These are phyloP conservation scores for Arbutus unedo DNA, from an alignment of 148 eudicot species.

Conservation along the genomic window DNA sequence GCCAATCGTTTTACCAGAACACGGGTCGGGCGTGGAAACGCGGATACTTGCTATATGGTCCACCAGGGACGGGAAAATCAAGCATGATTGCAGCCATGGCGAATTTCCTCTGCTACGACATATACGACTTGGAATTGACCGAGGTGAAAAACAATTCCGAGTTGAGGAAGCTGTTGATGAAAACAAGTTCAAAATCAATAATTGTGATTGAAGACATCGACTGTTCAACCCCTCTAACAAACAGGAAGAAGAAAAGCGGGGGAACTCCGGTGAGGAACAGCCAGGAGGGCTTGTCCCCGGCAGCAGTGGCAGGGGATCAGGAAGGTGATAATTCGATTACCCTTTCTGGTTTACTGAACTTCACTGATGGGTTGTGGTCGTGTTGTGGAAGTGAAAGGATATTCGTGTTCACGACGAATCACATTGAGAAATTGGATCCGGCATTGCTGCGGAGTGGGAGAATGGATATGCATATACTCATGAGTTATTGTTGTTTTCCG, in stretches of 20 bases:
- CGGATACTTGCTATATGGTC: constrained; percentile 78
- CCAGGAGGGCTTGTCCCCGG: background rate
- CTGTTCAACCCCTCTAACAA: constrained; percentile 63
- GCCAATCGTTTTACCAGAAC: constrained; percentile 62
- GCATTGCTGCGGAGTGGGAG: constrained; percentile 86
- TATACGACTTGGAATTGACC: constrained; percentile 80
- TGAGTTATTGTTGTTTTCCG: constrained; percentile 61
- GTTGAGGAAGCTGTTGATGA: constrained; percentile 77
- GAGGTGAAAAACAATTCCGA: constrained; percentile 82
- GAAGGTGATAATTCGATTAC: constrained; percentile 53
- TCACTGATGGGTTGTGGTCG: constrained; percentile 95
- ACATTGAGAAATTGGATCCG: constrained; percentile 80
- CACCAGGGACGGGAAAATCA: constrained; percentile 94
- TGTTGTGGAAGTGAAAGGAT: constrained; percentile 96
- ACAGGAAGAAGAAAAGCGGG: constrained; percentile 26
- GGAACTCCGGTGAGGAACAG: background rate
- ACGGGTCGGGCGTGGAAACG: constrained; percentile 96
- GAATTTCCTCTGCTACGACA: constrained; percentile 68
- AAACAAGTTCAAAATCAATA: constrained; percentile 83
- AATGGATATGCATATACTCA: constrained; percentile 89
- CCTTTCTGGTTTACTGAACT: constrained; percentile 77
- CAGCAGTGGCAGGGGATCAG: constrained; percentile 4
- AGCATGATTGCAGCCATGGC: constrained; percentile 99
- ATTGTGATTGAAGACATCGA: constrained; percentile 95
- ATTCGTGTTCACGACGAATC: constrained; percentile 90